Base-by-base conservation (phyloP, 352 stramenopile species). In the Globisporangium cylindrosporum region DNA sequence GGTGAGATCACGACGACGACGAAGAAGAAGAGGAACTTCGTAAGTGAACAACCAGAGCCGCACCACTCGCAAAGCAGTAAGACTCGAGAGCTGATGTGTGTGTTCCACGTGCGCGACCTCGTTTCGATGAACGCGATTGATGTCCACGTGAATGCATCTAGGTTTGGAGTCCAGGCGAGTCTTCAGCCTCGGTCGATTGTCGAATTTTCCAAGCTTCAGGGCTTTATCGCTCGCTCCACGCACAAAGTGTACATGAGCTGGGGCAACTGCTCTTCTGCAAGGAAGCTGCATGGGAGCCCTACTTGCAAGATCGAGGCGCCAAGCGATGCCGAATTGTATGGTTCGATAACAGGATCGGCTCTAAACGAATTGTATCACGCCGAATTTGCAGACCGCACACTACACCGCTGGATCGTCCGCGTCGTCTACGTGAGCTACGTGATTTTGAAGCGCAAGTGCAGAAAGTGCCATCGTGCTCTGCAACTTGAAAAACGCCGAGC, bases 371-470 rank as follows among this genome's bases (percentile, higher is more conserved):
- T 93, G 10, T 93, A 91, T 63, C 54, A 69, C n/a, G 59, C 51
- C 18, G 69, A 68, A 1, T 5, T 15, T 0, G 66, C 84, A 54
- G 86, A 95, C 66, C 75, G 78, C 20, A 78, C 70, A 20, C 48
- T 92, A 41, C 76, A 84, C 73, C 82, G 82, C 20, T 90, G 79
- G 27, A 71, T 90, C 0, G 83, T 91, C 32, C 72, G 76, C 5
- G 79, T 94, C 46, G 78, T 89, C n/a, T 86, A 95, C 53, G 64
- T 94, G 9, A 92, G 70, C 59, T 93, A 94, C 57, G 82, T 88
- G 15, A 59, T 92, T 1, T 59, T 95, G 6, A 95, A 95, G 68
- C 79, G 83, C 27, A 82, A 80, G 32, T 95, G 88, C 56, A 34
- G 56, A 8, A 64, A 72, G 29, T 95, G 88, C 58, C 77, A 92